phyloP scores from a whole-genome alignment of 2,329 filamentous ascomycete species.

The Drechslerella coelobrocha region DNA sequence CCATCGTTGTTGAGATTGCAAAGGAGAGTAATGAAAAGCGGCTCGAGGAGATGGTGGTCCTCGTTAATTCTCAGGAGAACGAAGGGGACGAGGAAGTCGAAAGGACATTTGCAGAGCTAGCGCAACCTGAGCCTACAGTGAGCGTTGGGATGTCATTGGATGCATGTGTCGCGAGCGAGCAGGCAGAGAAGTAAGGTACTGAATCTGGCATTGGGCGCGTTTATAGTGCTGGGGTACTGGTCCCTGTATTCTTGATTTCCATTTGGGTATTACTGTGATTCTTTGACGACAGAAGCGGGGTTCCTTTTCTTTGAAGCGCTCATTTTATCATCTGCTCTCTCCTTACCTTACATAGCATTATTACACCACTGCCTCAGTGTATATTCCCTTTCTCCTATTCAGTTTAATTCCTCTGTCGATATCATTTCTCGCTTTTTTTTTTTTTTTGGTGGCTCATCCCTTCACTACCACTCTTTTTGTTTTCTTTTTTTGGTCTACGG shows the following conservation, averaged over 20 bases:
- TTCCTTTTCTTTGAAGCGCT: not conserved
- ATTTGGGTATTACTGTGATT: too few species aligned
- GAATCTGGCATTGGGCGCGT: not conserved
- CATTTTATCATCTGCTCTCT: slow-evolving; percentile 2
- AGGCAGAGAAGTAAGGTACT: slow-evolving; percentile 7
- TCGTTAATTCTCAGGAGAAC: slow-evolving; percentile 16
- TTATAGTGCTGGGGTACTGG: not conserved
- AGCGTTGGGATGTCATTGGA: slow-evolving; percentile 36
- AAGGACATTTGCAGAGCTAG: slow-evolving; percentile 19
- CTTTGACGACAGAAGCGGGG: too few species aligned
- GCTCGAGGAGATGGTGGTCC: slow-evolving; percentile 34
- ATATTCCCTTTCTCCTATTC: not conserved
- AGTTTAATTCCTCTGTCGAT: too few species aligned
- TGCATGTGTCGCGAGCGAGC: slow-evolving; percentile 2
- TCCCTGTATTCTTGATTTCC: too few species aligned
- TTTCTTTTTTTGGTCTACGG: not conserved
- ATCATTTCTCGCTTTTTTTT: too few species aligned
- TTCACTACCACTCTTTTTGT: not conserved
- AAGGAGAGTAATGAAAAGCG: slow-evolving; percentile 35
- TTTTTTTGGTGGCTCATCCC: not conserved
- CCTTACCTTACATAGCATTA: not conserved
- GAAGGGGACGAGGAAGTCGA: slow-evolving; percentile 8
- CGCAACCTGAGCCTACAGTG: slow-evolving; percentile 27
- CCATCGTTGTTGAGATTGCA: slow-evolving; percentile 41
- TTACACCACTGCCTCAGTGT: not conserved